These are phyloP conservation scores for Tulasnella sp. DNA, from an alignment of 768 basidiomycete genomes.

Conservation along the genomic window DNA sequence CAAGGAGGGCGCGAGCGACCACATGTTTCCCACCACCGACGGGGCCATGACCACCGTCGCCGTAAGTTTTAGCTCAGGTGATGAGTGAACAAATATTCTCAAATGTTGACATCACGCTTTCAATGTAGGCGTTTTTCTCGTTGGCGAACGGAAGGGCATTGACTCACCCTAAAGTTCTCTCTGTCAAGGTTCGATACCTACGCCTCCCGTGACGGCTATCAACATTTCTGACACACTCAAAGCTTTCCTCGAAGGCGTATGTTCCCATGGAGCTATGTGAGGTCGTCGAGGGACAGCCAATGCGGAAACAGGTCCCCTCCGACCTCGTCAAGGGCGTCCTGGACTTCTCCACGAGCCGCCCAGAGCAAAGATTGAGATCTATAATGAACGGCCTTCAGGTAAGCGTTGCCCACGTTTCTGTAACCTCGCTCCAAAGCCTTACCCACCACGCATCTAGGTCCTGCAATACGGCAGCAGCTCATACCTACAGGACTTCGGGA, in stretches of 20 bases:
- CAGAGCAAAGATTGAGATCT: slow-evolving; percentile 42
- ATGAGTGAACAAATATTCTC: neutral
- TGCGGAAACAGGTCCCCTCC: slow-evolving; percentile 57
- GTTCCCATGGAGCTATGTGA: slow-evolving; percentile 58
- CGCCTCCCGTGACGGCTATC: neutral
- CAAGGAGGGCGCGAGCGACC: slow-evolving; percentile 38
- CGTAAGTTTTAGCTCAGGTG: slow-evolving; percentile 24
- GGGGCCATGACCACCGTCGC: slow-evolving; percentile 30
- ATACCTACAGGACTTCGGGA: slow-evolving; percentile 63
- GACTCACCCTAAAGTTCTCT: slow-evolving; percentile 50
- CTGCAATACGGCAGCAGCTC: slow-evolving; percentile 58
- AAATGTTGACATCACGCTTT: neutral
- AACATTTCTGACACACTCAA: neutral
- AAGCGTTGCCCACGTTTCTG: slow-evolving; percentile 5
- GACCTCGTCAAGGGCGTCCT: slow-evolving; percentile 55
- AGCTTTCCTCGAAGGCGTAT: slow-evolving; percentile 30
- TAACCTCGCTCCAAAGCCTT: neutral
- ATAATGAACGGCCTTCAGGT: slow-evolving; percentile 47
- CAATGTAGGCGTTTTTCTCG: neutral
- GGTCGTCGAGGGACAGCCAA: slow-evolving; percentile 54
- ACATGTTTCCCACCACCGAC: slow-evolving; percentile 47
- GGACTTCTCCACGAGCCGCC: slow-evolving; percentile 55
- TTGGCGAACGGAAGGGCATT: slow-evolving; percentile 27
- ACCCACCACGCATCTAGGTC: slow-evolving; percentile 8
- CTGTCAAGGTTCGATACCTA: slow-evolving; percentile 52